Evolutionary conservation across 257 asterid species (phyloP).

Genomic region (Plectranthus barbatus): DNA sequence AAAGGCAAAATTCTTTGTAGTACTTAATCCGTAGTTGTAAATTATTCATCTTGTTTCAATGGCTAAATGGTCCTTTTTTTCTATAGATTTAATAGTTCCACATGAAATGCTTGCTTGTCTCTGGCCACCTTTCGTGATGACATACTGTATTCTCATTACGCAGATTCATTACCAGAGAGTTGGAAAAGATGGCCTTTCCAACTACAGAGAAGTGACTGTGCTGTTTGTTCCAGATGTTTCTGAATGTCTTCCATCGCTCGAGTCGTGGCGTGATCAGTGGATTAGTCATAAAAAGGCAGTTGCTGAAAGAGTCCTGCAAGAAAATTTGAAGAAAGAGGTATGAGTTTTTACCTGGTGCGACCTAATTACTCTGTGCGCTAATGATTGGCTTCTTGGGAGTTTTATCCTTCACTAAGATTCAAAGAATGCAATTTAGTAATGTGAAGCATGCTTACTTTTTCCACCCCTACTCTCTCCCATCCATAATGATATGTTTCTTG

Average conservation of each 20-base stretch:
- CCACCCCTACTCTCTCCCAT: not conserved
- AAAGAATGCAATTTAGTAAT: not conserved
- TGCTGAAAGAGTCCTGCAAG: slow-evolving; percentile 57
- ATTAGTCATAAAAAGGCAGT: slow-evolving; percentile 54
- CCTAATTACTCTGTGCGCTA: not conserved
- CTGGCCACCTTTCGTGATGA: slow-evolving; percentile 3
- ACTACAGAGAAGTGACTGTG: slow-evolving; percentile 90
- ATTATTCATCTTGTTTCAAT: not conserved
- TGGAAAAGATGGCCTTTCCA: slow-evolving; percentile 80
- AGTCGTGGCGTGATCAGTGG: slow-evolving; percentile 83
- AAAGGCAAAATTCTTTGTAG: not conserved
- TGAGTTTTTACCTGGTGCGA: not conserved
- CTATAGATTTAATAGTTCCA: not conserved
- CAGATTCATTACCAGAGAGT: slow-evolving; percentile 90
- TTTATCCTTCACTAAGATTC: not conserved
- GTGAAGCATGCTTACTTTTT: not conserved
- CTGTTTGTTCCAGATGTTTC: slow-evolving; percentile 83
- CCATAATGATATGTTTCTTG: not conserved
- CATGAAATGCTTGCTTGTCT: not conserved
- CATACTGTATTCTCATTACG: slow-evolving; percentile 9
- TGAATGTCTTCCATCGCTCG: slow-evolving; percentile 79
- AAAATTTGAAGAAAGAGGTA: slow-evolving; percentile 57
- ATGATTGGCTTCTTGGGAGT: not conserved
- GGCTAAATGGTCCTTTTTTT: not conserved
- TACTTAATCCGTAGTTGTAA: not conserved